Conservation (phyloP, 1,284 basidiomycete species). For the Naganishia sp. region DNA sequence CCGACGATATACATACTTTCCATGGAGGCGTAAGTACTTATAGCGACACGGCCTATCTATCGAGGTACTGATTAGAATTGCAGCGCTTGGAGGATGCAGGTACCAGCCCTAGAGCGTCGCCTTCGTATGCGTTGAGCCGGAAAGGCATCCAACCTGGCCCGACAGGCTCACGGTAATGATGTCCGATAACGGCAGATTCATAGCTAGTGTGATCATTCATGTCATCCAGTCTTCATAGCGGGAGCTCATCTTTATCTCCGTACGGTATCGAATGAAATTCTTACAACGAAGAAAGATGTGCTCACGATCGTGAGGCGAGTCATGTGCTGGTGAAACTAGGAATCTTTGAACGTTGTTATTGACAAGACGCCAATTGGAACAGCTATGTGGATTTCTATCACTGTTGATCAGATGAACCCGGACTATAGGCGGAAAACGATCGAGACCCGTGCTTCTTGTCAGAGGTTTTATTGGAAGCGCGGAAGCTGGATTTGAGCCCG, state of each 20-base stretch:
- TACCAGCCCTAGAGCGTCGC: constrained; percentile 28
- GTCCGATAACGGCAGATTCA: too few species aligned
- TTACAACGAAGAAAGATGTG: neutral
- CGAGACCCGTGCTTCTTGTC: constrained; percentile 19
- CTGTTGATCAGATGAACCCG: neutral
- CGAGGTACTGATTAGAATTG: neutral
- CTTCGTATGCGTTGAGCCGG: constrained; percentile 30
- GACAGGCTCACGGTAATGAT: constrained; percentile 1
- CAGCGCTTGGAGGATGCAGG: constrained; percentile 33
- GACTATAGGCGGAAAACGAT: constrained; percentile 24
- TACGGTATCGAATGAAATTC: too few species aligned
- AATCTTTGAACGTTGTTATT: neutral
- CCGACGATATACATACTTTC: constrained; percentile 54
- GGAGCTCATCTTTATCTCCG: too few species aligned
- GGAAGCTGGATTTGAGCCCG: constrained; percentile 19
- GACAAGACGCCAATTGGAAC: neutral
- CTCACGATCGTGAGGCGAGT: neutral
- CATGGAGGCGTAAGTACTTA: constrained; percentile 43
- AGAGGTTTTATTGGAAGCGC: constrained; percentile 2
- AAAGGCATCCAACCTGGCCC: constrained; percentile 15
- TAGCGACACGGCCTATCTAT: neutral
- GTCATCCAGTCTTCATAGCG: neutral
- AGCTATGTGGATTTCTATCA: neutral
- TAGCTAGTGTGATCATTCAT: neutral
- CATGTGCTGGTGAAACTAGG: neutral